Evolutionary conservation across 257 asterid genomes (phyloP), one percentile per base, ranked within the genome.

Genomic region (Primulina eburnea): DNA sequence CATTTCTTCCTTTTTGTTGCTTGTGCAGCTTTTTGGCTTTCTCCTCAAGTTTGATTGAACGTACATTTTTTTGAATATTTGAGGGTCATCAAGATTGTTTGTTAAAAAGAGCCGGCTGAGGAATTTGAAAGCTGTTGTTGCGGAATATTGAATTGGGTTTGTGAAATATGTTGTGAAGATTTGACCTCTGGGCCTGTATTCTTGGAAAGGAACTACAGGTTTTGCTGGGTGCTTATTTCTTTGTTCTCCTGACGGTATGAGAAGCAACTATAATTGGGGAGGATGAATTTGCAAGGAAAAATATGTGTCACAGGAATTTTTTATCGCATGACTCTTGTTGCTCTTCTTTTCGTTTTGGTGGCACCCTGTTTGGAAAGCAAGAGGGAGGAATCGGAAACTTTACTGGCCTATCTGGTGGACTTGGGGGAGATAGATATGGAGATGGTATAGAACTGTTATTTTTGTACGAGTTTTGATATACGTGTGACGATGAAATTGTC

Each of bases 371-470:
- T 55, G 61, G 89, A 82, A 56, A 75, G 82, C 84, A 72, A 81
- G 78, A 61, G 69, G 75, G 87, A 72, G 56, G 76, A 75, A 68
- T 71, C 75, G 72, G 88, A 88, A 69, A 70, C 83, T 62, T 68
- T 86, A 61, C 77, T 87, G 20, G 77, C 77, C 10, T 76, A 73
- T 77, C 80, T 86, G 26, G 71, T 85, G 20, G 79, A 84, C 73
- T 79, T 80, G 7, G 85, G 87, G 75, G 85, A 78, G 77, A 86
- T 80, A 4, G 82, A 79, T 66, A 78, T 75, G 63, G 87, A 89
- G 60, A 77, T 73, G 99, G 97, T 93, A 85, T 64, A 52, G 0
- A 50, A 37, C 67, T 79, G 60, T 55, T 64, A 2, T 63, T 67
- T 65, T 75, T 57, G 33, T 70, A 67, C n/a, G 16, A 68, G 8